Conservation (phyloP, 192 early-diverging fungal species). For the Podila horticola region DNA sequence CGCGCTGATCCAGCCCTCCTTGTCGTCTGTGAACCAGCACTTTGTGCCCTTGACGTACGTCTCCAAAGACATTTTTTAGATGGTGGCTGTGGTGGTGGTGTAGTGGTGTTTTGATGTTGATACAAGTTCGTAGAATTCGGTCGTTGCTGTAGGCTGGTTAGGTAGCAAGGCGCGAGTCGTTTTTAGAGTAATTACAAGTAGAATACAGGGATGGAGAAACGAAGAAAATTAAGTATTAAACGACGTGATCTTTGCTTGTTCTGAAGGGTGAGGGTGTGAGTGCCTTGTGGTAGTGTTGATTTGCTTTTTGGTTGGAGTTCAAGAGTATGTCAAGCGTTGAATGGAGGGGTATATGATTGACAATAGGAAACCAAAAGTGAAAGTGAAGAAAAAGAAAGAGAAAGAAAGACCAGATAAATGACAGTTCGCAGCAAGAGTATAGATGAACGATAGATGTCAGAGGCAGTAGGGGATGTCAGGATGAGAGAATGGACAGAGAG, state of each 20-base stretch:
- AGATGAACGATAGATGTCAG: neutral
- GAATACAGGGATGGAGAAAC: no score
- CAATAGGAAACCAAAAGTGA: neutral
- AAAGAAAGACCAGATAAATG: neutral
- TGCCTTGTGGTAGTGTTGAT: no score
- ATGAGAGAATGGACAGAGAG: neutral
- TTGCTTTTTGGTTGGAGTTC: no score
- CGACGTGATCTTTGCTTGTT: no score
- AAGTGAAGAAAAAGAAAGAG: neutral
- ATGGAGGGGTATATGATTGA: no score
- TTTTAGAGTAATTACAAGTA: no score
- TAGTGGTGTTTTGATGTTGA: neutral
- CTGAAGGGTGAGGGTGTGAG: no score
- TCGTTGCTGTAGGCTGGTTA: no score
- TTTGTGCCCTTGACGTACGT: constrained; percentile 76
- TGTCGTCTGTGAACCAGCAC: constrained; percentile 92
- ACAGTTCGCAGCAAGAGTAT: neutral
- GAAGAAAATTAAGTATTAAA: no score
- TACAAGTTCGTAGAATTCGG: no score
- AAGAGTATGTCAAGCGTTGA: no score
- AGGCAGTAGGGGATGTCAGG: neutral
- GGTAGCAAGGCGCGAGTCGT: no score
- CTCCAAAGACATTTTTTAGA: constrained; percentile 59
- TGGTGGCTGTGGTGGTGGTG: neutral
- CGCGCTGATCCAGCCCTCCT: constrained; percentile 88